Conservation (phyloP, 495 filamentous ascomycete genomes). For the Daldinia vernicosa region DNA sequence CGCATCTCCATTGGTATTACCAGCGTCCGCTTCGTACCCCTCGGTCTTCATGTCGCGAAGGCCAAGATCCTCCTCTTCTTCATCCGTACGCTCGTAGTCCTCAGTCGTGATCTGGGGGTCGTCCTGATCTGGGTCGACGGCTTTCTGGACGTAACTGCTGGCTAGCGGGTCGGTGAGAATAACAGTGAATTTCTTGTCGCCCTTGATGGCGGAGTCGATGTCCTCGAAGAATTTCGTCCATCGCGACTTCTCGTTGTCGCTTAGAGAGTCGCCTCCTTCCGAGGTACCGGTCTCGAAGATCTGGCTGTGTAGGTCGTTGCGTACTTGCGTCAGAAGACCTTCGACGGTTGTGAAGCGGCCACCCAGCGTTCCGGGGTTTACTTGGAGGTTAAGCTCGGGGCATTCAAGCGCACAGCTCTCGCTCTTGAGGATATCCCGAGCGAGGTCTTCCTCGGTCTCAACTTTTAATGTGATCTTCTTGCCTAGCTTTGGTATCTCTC, state of each 20-base stretch:
- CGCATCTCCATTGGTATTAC: conserved; percentile 8
- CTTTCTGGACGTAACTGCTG: conserved; percentile 90
- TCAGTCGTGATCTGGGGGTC: conserved; percentile 84
- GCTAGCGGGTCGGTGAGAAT: conserved; percentile 88
- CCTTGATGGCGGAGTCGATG: conserved; percentile 79
- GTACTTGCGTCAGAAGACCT: conserved; percentile 90
- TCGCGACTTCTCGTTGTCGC: conserved; percentile 64
- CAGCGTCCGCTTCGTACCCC: conserved; percentile 72
- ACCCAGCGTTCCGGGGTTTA: conserved; percentile 90
- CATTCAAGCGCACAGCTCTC: conserved; percentile 87
- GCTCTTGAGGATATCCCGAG: conserved; percentile 93
- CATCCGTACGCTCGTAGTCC: conserved; percentile 85
- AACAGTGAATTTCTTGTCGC: conserved; percentile 84
- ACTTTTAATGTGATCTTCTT: conserved; percentile 83
- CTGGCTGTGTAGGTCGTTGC: conserved; percentile 83
- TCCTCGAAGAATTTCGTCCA: conserved; percentile 85
- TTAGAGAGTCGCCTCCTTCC: conserved; percentile 75
- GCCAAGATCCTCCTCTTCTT: conserved; percentile 92
- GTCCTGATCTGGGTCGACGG: conserved; percentile 70
- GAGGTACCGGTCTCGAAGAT: conserved; percentile 78
- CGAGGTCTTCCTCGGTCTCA: conserved; percentile 76
- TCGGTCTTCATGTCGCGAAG: conserved; percentile 92
- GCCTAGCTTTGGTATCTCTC: conserved; percentile 87
- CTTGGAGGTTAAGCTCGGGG: conserved; percentile 82
- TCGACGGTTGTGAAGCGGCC: conserved; percentile 98